Base-by-base conservation (phyloP, 352 stramenopile genomes). In the Peronospora belbahrii region DNA sequence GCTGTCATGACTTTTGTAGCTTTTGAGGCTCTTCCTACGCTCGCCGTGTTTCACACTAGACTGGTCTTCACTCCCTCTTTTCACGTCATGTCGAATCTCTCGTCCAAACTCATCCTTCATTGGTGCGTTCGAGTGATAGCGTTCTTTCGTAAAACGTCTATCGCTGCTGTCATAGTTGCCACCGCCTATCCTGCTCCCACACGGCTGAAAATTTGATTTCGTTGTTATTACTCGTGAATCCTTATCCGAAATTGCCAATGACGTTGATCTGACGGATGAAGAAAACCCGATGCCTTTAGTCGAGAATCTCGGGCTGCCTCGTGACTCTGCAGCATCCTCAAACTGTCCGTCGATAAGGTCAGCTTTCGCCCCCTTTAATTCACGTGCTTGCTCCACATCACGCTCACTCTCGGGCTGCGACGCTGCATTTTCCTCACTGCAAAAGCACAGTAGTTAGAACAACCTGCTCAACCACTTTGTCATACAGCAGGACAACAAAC, bases 391-490 rank as follows among this genome's bases (percentile, higher is more conserved):
- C 9, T 61, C 54, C n/a, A 45, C 54, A 35, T 65, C 59, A 41
- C 49, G 59, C 38, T 68, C 59, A n/a, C 55, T 61, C 31, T 68
- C 59, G 34, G 32, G 53, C 27, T 63, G 53, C 8, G 47, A 47
- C 6, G 53, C 30, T 14, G 48, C 56, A 44, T 65, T 78, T 55
- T 83, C 64, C 55, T 91, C 82, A 56, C 86, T 89, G 27, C 37
- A 59, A 50, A 14, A 52, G 15, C 19, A 22, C 18, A 45, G 22
- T 11, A 39, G 10, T 54, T 27, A 60, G 28, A 19, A 46, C 45
- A 65, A 37, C 24, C 25, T 31, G 36, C 23, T 30, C 4, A 42
- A 33, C 46, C 30, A 25, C 22, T 42, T 24, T 18, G 43, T 9
- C 15, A 38, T 3, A 6, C 14, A 52, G 18, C 13, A 30, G 9